Base-by-base conservation (phyloP, 495 filamentous ascomycete genomes). In the Aspergillus cavernicola region DNA sequence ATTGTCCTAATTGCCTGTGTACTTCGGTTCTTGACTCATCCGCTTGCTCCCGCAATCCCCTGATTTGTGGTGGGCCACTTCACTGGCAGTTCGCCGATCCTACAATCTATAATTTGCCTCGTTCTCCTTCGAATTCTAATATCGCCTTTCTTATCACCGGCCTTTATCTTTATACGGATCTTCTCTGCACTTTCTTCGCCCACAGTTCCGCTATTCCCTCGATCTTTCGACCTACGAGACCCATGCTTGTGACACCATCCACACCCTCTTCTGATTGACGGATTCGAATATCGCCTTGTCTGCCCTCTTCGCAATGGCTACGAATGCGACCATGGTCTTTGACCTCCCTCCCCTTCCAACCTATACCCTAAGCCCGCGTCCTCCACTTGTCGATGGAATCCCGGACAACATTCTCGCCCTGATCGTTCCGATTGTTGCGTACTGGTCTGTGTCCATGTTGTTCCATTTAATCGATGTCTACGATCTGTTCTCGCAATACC, bases 371-470 rank as follows among this genome's bases (percentile, higher is more conserved):
- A 71, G 72, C 41, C 83, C 84, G 7, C 81, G 85, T 24, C 79
- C 83, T 53, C 81, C 90, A 31, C 72, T 96, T 26, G 53, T 96
- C 38, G 76, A 90, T 33, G 83, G 81, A 63, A 78, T 96, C n/a
- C 80, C 89, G 18, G 93, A 97, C 68, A 84, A 84, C 61, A 82
- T 85, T 66, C 70, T 96, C 19, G 76, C 85, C 16, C 74, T 93
- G 41, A 65, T 88, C 32, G 72, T 87, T 6, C 90, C 90, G n/a
- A 80, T 95, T 45, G 64, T 88, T 59, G 89, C 87, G 35, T 97
- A 97, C 76, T 97, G 93, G 92, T 72, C 70, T 24, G 60, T 95
- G 35, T 96, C 91, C n/a, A 71, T 88, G 66, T 68, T 93, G 62
- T 98, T 93, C 73, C 90, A 96, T 72, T 64, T 83, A 55, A 79